phyloP scores from a whole-genome alignment of 2,329 filamentous ascomycete species.

The Fonsecaea erecta region DNA sequence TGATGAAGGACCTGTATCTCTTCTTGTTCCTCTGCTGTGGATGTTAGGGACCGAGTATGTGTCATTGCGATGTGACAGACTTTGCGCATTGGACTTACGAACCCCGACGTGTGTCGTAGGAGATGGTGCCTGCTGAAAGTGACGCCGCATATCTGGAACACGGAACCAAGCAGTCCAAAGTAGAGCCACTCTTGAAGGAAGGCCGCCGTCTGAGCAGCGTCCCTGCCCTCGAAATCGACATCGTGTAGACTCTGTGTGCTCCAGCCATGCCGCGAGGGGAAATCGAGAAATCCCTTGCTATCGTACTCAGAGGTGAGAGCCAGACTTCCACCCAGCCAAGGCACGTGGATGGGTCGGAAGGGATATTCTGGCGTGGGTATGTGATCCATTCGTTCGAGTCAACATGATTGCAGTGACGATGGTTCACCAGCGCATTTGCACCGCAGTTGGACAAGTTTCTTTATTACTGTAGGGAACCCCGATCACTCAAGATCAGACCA shows the following conservation, averaged over 20 bases:
- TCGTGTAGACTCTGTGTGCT: neutral
- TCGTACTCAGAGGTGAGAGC: neutral
- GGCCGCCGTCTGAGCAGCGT: neutral
- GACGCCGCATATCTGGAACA: neutral
- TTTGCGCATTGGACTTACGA: neutral
- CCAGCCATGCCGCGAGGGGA: neutral
- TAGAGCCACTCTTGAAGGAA: constrained; percentile 1
- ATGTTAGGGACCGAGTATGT: neutral
- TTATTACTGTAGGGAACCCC: neutral
- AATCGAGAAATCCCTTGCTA: constrained; percentile 1
- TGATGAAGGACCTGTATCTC: neutral
- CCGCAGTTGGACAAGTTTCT: neutral
- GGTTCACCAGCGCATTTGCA: neutral
- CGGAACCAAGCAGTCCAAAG: neutral
- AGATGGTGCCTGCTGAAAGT: neutral
- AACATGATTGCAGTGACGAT: neutral
- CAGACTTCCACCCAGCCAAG: neutral
- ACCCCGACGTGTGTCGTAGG: neutral
- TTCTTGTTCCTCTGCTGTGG: neutral
- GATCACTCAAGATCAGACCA: neutral
- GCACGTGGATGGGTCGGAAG: neutral
- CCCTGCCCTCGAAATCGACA: neutral
- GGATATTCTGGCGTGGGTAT: neutral
- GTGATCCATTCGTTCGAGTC: neutral
- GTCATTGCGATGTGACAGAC: neutral